Percentiles rank a stretch among this genome's conserved stretches.
Conservation (phyloP, 2,329 filamentous ascomycete species). For the Penicillium occitanis region DNA sequence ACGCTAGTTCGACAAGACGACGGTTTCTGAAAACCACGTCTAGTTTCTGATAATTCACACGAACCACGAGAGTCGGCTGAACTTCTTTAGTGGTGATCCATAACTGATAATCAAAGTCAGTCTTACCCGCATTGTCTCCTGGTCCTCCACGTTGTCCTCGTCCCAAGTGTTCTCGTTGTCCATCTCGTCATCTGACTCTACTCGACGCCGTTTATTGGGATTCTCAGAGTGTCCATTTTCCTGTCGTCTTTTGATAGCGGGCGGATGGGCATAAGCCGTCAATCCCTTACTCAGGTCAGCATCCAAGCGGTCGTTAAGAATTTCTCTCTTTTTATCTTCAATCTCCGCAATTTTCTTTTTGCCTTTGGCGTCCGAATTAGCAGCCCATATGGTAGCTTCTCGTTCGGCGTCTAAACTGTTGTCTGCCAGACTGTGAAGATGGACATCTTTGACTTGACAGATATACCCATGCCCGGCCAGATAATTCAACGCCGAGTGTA, state of each 20-base stretch:
- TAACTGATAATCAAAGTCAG: constrained; percentile 2
- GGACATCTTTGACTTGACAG: constrained; percentile 39
- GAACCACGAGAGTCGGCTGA: constrained; percentile 70
- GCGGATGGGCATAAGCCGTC: constrained; percentile 34
- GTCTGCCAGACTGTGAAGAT: constrained; percentile 44
- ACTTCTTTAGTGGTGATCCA: constrained; percentile 24
- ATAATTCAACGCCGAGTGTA: constrained; percentile 41
- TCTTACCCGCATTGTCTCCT: constrained; percentile 41
- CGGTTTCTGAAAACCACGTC: constrained; percentile 78
- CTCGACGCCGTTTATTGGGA: constrained; percentile 25
- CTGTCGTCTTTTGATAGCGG: constrained; percentile 37
- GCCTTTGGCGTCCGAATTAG: constrained; percentile 39
- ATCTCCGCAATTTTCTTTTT: constrained; percentile 40
- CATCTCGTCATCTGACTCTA: constrained; percentile 33
- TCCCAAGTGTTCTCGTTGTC: constrained; percentile 33
- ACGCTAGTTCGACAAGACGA: constrained; percentile 70
- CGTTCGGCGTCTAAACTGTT: constrained; percentile 41
- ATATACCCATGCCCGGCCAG: constrained; percentile 46
- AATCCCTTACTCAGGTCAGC: constrained; percentile 37
- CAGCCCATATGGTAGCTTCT: constrained; percentile 31
- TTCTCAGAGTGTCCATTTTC: constrained; percentile 25
- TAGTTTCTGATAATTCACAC: constrained; percentile 82
- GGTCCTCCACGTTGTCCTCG: constrained; percentile 38
- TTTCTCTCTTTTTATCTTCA: constrained; percentile 28
- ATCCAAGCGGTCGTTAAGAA: constrained; percentile 37